Evolutionary conservation across 306 rosid species (phyloP).

Genomic region (Castanopsis chinensis): DNA sequence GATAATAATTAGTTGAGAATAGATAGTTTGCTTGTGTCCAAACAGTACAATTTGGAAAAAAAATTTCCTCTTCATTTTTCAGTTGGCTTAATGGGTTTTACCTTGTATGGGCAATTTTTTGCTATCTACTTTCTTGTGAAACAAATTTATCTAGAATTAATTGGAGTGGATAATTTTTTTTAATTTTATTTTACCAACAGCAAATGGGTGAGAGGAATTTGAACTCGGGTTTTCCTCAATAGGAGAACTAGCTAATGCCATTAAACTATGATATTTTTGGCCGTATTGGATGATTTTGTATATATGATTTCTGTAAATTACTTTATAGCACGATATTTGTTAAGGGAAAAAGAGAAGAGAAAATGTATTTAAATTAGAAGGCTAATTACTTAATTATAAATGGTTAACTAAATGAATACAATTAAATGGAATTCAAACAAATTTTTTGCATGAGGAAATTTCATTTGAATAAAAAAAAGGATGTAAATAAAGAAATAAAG

Average conservation of each 20-base stretch:
- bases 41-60: slow-evolving; percentile 15
- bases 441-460: no score
- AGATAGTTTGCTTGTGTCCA: slow-evolving; percentile 17
- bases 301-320: not conserved
- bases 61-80: not conserved
- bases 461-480: no score
- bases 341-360: no score
- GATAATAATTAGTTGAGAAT: not conserved
- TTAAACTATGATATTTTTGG: no score
- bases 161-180: no score
- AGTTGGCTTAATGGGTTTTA: not conserved
- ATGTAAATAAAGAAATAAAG: no score
- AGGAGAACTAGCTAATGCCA: no score
- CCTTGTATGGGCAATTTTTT: slow-evolving; percentile 8
- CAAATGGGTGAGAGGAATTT: no score
- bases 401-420: not conserved
- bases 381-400: no score
- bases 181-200: no score
- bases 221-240: no score
- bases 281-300: not conserved
- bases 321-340: no score
- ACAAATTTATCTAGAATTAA: not conserved
- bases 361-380: not conserved
- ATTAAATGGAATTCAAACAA: not conserved
- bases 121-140: not conserved